Conservation (phyloP, 768 basidiomycete species). For the Suillus lakei region DNA sequence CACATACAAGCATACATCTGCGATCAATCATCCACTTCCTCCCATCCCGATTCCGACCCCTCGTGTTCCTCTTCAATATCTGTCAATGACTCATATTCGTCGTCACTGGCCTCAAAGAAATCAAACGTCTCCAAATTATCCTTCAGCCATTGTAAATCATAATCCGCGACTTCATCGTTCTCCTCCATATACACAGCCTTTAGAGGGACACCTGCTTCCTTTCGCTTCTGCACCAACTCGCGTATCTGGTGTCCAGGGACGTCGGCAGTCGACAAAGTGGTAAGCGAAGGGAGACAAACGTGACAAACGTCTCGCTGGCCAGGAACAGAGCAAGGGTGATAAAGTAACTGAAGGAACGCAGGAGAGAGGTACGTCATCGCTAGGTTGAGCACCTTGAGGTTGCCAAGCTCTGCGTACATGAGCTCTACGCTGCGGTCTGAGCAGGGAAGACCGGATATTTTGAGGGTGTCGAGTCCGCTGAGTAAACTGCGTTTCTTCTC, state of each 20-base stretch:
- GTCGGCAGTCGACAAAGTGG: constrained; percentile 50
- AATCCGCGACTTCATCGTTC: constrained; percentile 43
- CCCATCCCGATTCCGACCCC: constrained; percentile 9
- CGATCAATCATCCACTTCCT: constrained; percentile 11
- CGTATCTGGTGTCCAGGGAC: constrained; percentile 47
- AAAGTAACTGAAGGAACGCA: constrained; percentile 31
- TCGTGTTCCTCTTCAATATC: constrained; percentile 30
- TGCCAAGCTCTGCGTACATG: constrained; percentile 53
- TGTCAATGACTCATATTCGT: constrained; percentile 35
- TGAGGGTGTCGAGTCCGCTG: constrained; percentile 52
- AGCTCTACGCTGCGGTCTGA: constrained; percentile 32
- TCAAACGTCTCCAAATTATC: constrained; percentile 55
- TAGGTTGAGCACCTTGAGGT: constrained; percentile 49
- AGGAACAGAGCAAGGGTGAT: not conserved
- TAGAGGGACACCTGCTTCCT: constrained; percentile 49
- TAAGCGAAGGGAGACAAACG: constrained; percentile 54
- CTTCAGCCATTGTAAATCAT: constrained; percentile 57
- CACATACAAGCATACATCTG: not conserved
- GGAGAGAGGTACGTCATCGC: constrained; percentile 37
- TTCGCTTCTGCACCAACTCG: constrained; percentile 48
- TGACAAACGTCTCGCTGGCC: constrained; percentile 7
- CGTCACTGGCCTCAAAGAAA: constrained; percentile 60
- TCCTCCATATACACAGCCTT: constrained; percentile 49
- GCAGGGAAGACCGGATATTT: constrained; percentile 56
- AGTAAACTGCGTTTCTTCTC: constrained; percentile 43